Percentiles rank a stretch among this genome's conserved stretches.
Conservation (phyloP, 2,329 filamentous ascomycete genomes). For the Aspergillus quadricinctus region DNA sequence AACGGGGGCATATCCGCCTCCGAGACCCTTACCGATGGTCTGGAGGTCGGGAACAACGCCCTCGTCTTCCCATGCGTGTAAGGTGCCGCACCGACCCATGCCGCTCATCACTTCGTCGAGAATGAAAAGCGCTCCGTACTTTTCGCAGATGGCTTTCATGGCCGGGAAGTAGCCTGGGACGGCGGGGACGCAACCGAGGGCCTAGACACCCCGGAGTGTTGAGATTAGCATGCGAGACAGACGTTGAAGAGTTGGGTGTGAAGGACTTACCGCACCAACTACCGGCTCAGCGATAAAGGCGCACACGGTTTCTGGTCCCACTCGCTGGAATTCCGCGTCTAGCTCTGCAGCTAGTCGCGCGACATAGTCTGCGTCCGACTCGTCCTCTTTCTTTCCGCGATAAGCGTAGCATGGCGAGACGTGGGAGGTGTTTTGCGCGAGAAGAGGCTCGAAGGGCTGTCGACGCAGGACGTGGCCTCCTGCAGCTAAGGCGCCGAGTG, state of each 20-base stretch:
- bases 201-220: slow-evolving; percentile 30
- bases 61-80: slow-evolving; percentile 58
- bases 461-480: slow-evolving; percentile 60
- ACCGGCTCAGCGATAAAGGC: slow-evolving; percentile 72
- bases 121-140: slow-evolving; percentile 69
- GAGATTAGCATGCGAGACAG: neutral
- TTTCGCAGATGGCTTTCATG: slow-evolving; percentile 64
- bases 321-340: slow-evolving; percentile 59
- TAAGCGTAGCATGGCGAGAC: slow-evolving; percentile 67
- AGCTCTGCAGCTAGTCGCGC: slow-evolving; percentile 59
- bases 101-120: slow-evolving; percentile 73
- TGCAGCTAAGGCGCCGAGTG: slow-evolving; percentile 61
- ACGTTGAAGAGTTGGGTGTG: neutral
- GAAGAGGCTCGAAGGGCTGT: slow-evolving; percentile 57
- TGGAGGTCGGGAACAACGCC: slow-evolving; percentile 57
- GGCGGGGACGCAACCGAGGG: slow-evolving; percentile 65
- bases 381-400: slow-evolving; percentile 48
- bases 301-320: slow-evolving; percentile 63
- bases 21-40: slow-evolving; percentile 57
- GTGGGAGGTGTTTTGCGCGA: slow-evolving; percentile 53
- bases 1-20: slow-evolving; percentile 53
- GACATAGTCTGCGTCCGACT: slow-evolving; percentile 59
- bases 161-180: slow-evolving; percentile 65
- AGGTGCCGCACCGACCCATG: slow-evolving; percentile 54
- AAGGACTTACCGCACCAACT: slow-evolving; percentile 58